phyloP scores from a whole-genome alignment of 2,329 filamentous ascomycete species.

The Phyllosticta paracitricarpa region DNA sequence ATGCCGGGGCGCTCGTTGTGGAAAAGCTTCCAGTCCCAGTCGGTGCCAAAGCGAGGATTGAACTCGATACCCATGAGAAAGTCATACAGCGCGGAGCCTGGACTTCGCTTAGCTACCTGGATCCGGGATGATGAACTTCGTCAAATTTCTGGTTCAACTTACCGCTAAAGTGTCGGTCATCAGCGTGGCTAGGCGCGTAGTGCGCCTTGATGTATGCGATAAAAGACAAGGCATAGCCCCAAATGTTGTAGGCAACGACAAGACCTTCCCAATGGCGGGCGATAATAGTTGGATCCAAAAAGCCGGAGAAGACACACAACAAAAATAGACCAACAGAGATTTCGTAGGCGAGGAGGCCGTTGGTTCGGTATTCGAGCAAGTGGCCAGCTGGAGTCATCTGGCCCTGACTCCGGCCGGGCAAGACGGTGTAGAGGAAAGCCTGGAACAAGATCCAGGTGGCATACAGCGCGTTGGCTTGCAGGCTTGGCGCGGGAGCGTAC shows the following conservation, averaged over 20 bases:
- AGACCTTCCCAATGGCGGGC: constrained; percentile 8
- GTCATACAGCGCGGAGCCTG: constrained; percentile 19
- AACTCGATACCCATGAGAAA: constrained; percentile 62
- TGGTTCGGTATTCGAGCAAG: constrained; percentile 10
- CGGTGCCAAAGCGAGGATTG: constrained; percentile 21
- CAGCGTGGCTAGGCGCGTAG: constrained; percentile 7
- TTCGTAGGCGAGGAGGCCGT: constrained; percentile 6
- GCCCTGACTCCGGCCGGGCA: constrained; percentile 6
- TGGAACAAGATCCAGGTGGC: constrained; percentile 9
- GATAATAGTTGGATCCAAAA: constrained; percentile 3
- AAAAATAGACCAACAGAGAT: constrained; percentile 1
- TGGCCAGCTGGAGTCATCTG: constrained; percentile 9
- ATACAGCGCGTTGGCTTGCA: constrained; percentile 2
- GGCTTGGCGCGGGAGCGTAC: constrained; percentile 2
- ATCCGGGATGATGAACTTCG: background rate
- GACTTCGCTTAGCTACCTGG: background rate
- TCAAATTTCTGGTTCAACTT: background rate
- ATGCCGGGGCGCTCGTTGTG: constrained; percentile 39
- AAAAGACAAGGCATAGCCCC: constrained; percentile 3
- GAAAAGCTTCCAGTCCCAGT: constrained; percentile 17
- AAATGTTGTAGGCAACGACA: constrained; percentile 7
- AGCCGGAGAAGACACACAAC: background rate
- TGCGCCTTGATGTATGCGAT: constrained; percentile 8
- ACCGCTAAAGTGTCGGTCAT: constrained; percentile 10
- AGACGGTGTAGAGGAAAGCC: constrained; percentile 7